Percentiles rank a stretch among this genome's conserved stretches.
phyloP scores from a whole-genome alignment of 768 basidiomycete genomes.

The Amanita fuliginea region DNA sequence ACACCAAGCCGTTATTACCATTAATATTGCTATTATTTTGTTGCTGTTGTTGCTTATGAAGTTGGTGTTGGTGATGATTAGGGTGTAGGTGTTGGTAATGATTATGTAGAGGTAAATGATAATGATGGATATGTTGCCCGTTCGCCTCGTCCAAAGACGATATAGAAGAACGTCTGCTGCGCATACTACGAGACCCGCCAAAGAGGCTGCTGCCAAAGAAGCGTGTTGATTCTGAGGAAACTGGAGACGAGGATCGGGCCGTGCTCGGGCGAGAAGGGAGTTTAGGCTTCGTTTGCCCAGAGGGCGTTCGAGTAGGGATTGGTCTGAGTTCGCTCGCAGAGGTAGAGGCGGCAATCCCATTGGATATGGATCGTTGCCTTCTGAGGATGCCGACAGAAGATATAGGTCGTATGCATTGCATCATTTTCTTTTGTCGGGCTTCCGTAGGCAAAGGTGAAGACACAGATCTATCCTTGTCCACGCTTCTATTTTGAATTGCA shows the following conservation, averaged over 20 bases:
- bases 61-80: constrained; percentile 23
- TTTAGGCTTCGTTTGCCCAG: constrained; percentile 5
- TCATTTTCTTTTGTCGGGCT: background rate
- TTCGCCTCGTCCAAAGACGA: background rate
- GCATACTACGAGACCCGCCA: constrained; percentile 2
- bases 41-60: constrained; percentile 45
- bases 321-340: background rate
- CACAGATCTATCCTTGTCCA: background rate
- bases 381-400: background rate
- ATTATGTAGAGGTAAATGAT: constrained; percentile 1
- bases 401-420: background rate
- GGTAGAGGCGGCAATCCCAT: background rate
- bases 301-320: background rate
- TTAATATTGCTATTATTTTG: constrained; percentile 16
- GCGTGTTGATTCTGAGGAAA: background rate
- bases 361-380: background rate
- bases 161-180: constrained; percentile 5
- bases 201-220: background rate
- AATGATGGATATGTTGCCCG: constrained; percentile 1
- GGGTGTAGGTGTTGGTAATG: constrained; percentile 8
- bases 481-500: background rate
- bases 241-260: background rate
- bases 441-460: background rate
- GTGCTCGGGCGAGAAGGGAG: constrained; percentile 15
- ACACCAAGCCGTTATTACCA: constrained; percentile 16